These are phyloP conservation scores for Tirmania nivea DNA, from an alignment of 495 filamentous ascomycete species.

Conservation along the genomic window DNA sequence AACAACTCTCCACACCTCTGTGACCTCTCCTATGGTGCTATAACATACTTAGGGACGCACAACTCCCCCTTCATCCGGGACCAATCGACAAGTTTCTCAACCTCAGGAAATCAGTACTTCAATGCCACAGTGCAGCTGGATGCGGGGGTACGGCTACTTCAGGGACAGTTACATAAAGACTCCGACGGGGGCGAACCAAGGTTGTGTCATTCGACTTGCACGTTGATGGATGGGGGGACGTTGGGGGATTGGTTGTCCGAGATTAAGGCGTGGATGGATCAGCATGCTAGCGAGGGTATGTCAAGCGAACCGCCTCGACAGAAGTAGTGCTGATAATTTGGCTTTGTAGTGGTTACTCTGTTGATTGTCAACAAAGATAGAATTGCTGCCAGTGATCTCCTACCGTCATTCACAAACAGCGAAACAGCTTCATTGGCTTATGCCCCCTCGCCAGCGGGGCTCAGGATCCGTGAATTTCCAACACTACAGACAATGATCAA, in stretches of 20 bases:
- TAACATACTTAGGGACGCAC: constrained; percentile 50
- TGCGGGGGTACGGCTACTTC: constrained; percentile 45
- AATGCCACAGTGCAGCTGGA: constrained; percentile 42
- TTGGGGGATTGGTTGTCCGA: constrained; percentile 32
- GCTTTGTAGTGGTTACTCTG: constrained; percentile 34
- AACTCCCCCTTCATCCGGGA: constrained; percentile 43
- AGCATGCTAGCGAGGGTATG: constrained; percentile 32
- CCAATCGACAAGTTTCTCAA: constrained; percentile 27
- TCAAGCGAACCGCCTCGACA: background rate
- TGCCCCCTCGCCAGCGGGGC: constrained; percentile 21
- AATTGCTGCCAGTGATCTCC: constrained; percentile 30
- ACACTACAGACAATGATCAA: constrained; percentile 39
- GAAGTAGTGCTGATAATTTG: background rate
- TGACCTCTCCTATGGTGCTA: constrained; percentile 36
- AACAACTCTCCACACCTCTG: constrained; percentile 47
- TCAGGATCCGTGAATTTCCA: constrained; percentile 32
- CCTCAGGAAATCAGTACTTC: constrained; percentile 46
- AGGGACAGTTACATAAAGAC: constrained; percentile 40
- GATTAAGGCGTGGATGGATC: constrained; percentile 43
- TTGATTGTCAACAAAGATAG: constrained; percentile 49
- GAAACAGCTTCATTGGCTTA: constrained; percentile 31
- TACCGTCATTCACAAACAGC: constrained; percentile 26
- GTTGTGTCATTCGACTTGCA: constrained; percentile 46
- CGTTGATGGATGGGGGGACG: constrained; percentile 40
- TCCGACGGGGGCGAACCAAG: constrained; percentile 27